Percentiles rank a stretch among this genome's conserved stretches.
Evolutionary conservation across 2,329 filamentous ascomycete species (phyloP).

Genomic region (Capronia americana): DNA sequence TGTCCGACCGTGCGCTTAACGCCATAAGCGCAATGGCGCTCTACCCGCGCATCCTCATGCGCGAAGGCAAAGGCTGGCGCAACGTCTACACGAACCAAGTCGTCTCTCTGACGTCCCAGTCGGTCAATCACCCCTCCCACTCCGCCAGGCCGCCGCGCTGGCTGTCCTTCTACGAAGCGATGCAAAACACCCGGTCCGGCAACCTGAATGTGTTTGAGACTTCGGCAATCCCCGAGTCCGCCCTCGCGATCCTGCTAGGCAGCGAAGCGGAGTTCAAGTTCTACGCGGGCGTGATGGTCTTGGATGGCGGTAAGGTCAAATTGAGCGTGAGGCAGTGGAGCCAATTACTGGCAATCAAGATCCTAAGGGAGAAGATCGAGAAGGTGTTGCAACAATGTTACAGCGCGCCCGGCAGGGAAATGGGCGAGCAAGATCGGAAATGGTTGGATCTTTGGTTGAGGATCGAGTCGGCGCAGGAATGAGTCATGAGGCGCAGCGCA

Average conservation of each 20-base stretch:
- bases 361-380: conserved; percentile 59
- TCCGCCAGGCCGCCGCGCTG: conserved; percentile 64
- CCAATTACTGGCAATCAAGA: conserved; percentile 85
- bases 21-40: conserved; percentile 93
- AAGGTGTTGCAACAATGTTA: conserved; percentile 27
- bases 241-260: conserved; percentile 82
- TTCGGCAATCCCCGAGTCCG: conserved; percentile 78
- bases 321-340: conserved; percentile 90
- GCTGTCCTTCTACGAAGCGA: conserved; percentile 95
- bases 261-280: conserved; percentile 83
- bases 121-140: conserved; percentile 67
- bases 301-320: conserved; percentile 85
- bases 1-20: conserved; percentile 78
- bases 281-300: conserved; percentile 82
- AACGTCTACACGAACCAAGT: conserved; percentile 93
- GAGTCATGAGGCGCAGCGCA: conserved; percentile 1
- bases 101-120: conserved; percentile 84
- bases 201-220: conserved; percentile 89
- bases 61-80: conserved; percentile 84
- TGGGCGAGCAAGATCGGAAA: conserved; percentile 16
- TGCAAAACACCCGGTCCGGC: conserved; percentile 79
- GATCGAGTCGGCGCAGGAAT: conserved; percentile 31
- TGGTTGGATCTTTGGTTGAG: conserved; percentile 36
- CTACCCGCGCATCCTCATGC: conserved; percentile 87
- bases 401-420: conserved; percentile 16